phyloP scores from a whole-genome alignment of 306 rosid genomes.

The Hylodesmum podocarpum region DNA sequence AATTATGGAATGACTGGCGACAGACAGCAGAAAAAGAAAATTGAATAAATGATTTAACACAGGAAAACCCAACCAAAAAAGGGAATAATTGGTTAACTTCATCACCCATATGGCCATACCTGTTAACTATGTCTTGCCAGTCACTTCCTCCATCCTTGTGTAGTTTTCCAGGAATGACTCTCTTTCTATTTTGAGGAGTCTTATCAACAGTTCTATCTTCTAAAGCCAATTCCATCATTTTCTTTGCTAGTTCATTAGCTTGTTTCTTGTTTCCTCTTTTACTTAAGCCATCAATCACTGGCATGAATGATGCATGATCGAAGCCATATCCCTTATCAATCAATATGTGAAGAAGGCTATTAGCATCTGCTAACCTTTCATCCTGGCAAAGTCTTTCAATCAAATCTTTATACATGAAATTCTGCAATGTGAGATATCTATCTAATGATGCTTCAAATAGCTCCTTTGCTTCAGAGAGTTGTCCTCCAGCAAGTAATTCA shows the following conservation, averaged over 20 bases:
- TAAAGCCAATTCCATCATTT: slow-evolving; percentile 76
- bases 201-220: slow-evolving; percentile 47
- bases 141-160: slow-evolving; percentile 43
- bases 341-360: slow-evolving; percentile 56
- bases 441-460: slow-evolving; percentile 73
- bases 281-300: slow-evolving; percentile 79
- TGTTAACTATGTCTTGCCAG: slow-evolving; percentile 79
- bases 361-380: slow-evolving; percentile 75
- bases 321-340: slow-evolving; percentile 62
- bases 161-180: slow-evolving; percentile 37
- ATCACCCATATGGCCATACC: slow-evolving; percentile 48
- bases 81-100: neutral
- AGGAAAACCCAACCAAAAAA: neutral
- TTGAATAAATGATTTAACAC: neutral
- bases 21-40: neutral
- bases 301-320: slow-evolving; percentile 76
- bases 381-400: slow-evolving; percentile 71
- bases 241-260: slow-evolving; percentile 73
- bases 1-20: slow-evolving; percentile 1
- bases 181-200: slow-evolving; percentile 37
- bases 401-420: slow-evolving; percentile 70
- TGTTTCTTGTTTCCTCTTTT: slow-evolving; percentile 69
- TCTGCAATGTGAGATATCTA: slow-evolving; percentile 53
- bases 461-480: slow-evolving; percentile 61
- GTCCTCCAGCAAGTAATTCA: slow-evolving; percentile 68